Conservation (phyloP, 2,329 filamentous ascomycete species). For the Pseudonectria foliicola region DNA sequence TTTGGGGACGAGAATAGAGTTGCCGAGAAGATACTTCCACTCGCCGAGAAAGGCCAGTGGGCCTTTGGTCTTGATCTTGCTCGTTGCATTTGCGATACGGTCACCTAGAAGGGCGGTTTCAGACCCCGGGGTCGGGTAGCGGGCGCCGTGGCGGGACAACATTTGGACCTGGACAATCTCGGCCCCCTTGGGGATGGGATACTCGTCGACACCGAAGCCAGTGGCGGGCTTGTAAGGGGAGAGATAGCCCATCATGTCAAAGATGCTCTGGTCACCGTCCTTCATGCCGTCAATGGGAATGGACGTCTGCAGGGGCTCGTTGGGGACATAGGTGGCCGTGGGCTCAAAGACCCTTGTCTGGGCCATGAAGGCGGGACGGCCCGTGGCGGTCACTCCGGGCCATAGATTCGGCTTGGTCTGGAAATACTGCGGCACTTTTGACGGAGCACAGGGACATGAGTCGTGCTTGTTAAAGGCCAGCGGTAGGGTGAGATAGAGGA, state of each 20-base stretch:
- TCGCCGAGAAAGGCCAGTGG: conserved; percentile 58
- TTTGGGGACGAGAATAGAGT: conserved; percentile 64
- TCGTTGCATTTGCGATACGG: conserved; percentile 48
- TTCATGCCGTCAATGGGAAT: conserved; percentile 57
- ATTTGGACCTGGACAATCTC: conserved; percentile 65
- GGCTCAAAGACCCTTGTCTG: conserved; percentile 63
- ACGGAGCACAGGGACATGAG: conserved; percentile 24
- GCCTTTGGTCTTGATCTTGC: conserved; percentile 49
- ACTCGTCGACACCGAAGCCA: conserved; percentile 69
- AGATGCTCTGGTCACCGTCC: conserved; percentile 55
- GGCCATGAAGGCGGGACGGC: conserved; percentile 61
- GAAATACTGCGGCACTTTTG: conserved; percentile 54
- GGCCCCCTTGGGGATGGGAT: conserved; percentile 56
- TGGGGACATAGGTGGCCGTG: conserved; percentile 57
- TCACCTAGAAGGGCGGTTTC: conserved; percentile 48
- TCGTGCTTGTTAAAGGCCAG: conserved; percentile 21
- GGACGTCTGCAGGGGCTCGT: conserved; percentile 63
- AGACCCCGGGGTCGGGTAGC: conserved; percentile 60
- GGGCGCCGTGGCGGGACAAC: conserved; percentile 65
- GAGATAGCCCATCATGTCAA: conserved; percentile 59
- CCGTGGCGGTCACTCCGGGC: conserved; percentile 64
- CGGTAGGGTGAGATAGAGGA: conserved; percentile 30
- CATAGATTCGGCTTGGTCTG: conserved; percentile 54
- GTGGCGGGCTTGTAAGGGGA: conserved; percentile 64
- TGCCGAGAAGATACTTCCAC: conserved; percentile 63